These are phyloP conservation scores for Hanseniaspora guilliermondii DNA, from an alignment of 805 yeast genomes.

Conservation along the genomic window DNA sequence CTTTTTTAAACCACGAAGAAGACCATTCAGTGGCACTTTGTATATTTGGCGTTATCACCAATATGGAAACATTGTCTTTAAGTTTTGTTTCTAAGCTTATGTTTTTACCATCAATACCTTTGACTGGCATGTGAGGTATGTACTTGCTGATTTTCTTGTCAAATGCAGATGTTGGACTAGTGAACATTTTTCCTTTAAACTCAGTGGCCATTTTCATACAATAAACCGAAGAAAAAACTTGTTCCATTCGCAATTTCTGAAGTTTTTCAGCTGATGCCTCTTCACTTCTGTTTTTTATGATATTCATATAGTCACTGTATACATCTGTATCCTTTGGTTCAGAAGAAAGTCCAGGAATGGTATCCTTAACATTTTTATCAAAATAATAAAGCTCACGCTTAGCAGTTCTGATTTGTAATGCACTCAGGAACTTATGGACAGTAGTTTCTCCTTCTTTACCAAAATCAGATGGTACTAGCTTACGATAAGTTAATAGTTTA, in stretches of 20 bases:
- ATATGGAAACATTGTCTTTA: conserved; percentile 24
- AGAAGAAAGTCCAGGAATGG: conserved; percentile 27
- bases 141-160: conserved; percentile 56
- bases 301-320: conserved; percentile 34
- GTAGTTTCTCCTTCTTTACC: not conserved
- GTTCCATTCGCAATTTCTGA: conserved; percentile 46
- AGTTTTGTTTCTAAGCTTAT: conserved; percentile 23
- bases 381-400: conserved; percentile 6
- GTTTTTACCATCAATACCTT: not conserved
- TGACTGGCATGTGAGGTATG: conserved; percentile 57
- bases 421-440: not conserved
- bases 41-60: conserved; percentile 14
- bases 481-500: not conserved
- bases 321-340: conserved; percentile 28
- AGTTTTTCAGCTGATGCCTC: conserved; percentile 38
- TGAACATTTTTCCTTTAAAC: conserved; percentile 74
- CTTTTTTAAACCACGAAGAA: conserved; percentile 14
- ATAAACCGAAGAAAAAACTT: conserved; percentile 55
- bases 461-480: conserved; percentile 3
- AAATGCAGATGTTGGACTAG: conserved; percentile 72
- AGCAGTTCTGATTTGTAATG: conserved; percentile 3
- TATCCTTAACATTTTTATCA: not conserved
- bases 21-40: conserved; percentile 17
- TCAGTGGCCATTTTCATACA: conserved; percentile 53
- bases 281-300: conserved; percentile 37